Percentiles rank a stretch among this genome's conserved stretches.
Conservation (phyloP, 495 filamentous ascomycete genomes). For the Podospora sp. region DNA sequence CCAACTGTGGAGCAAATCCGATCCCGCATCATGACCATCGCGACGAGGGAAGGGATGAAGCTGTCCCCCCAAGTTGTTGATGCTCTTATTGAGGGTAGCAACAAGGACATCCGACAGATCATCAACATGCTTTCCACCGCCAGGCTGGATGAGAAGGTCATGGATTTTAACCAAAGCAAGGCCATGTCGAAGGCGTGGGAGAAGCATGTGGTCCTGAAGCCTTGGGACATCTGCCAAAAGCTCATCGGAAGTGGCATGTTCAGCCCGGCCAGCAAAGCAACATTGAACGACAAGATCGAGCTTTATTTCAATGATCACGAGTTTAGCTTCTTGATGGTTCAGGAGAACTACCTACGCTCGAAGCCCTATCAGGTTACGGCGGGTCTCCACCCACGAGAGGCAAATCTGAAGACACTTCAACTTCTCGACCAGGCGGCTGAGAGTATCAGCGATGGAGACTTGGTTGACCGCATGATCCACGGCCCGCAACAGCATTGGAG, state of each 20-base stretch:
- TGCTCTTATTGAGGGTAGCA: conserved; percentile 89
- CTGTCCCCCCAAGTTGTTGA: conserved; percentile 87
- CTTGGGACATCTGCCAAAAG: conserved; percentile 96
- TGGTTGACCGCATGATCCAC: conserved; percentile 98
- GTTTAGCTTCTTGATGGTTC: conserved; percentile 94
- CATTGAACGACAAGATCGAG: conserved; percentile 95
- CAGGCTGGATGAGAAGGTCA: conserved; percentile 76
- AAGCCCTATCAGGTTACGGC: conserved; percentile 64
- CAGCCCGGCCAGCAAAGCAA: conserved; percentile 73
- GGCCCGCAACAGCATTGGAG: conserved; percentile 97
- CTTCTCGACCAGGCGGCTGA: conserved; percentile 83
- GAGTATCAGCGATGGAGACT: conserved; percentile 95
- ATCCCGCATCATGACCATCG: conserved; percentile 90
- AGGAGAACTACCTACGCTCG: conserved; percentile 93
- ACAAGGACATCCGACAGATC: conserved; percentile 94
- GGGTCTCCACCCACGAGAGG: conserved; percentile 58
- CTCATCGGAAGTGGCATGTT: conserved; percentile 89
- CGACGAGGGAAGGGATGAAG: conserved; percentile 86
- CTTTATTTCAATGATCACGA: conserved; percentile 99
- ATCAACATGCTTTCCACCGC: conserved; percentile 98
- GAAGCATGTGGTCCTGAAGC: conserved; percentile 93
- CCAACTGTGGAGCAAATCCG: conserved; percentile 88
- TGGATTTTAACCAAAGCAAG: conserved; percentile 82
- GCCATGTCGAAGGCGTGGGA: conserved; percentile 97
- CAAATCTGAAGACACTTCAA: conserved; percentile 78